Evolutionary conservation across 306 rosid species (phyloP).

Genomic region (Boehmeria nivea): DNA sequence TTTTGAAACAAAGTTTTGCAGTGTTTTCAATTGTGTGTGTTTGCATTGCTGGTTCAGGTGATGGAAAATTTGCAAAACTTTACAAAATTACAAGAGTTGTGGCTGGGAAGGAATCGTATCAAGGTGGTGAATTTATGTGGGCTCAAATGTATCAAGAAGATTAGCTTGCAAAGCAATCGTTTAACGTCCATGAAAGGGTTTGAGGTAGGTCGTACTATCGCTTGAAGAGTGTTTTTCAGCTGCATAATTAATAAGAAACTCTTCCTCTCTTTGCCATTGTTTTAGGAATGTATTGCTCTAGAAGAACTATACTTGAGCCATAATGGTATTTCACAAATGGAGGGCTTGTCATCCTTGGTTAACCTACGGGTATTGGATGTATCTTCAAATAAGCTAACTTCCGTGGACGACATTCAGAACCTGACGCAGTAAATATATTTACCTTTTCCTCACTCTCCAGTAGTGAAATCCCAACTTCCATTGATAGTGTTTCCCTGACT

Average conservation of each 20-base stretch:
- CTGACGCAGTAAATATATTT: constrained; percentile 45
- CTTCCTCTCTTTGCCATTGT: not conserved
- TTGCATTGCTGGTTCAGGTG: constrained; percentile 42
- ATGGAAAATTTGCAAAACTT: constrained; percentile 74
- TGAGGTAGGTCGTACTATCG: constrained; percentile 41
- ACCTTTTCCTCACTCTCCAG: constrained; percentile 15
- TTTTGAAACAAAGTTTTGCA: not conserved
- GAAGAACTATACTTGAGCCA: constrained; percentile 96
- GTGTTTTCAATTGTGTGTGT: not conserved
- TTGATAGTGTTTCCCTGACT: constrained; percentile 16
- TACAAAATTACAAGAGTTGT: constrained; percentile 64
- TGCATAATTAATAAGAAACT: constrained; percentile 1
- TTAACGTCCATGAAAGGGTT: constrained; percentile 78
- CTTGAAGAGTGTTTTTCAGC: not conserved
- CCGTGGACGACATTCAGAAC: constrained; percentile 54
- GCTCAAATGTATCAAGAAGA: constrained; percentile 65
- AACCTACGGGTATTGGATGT: constrained; percentile 85
- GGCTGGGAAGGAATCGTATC: constrained; percentile 92
- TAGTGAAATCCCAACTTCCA: constrained; percentile 6
- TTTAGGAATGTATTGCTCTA: constrained; percentile 64
- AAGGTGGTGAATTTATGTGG: constrained; percentile 78
- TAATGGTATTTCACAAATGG: constrained; percentile 85
- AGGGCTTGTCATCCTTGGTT: constrained; percentile 74
- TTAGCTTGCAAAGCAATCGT: constrained; percentile 95
- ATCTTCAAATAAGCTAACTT: constrained; percentile 73